Percentiles rank a stretch among this genome's conserved stretches.
Conservation (phyloP, 2,329 filamentous ascomycete species). For the Ophiocordyceps camponoti-floridani region DNA sequence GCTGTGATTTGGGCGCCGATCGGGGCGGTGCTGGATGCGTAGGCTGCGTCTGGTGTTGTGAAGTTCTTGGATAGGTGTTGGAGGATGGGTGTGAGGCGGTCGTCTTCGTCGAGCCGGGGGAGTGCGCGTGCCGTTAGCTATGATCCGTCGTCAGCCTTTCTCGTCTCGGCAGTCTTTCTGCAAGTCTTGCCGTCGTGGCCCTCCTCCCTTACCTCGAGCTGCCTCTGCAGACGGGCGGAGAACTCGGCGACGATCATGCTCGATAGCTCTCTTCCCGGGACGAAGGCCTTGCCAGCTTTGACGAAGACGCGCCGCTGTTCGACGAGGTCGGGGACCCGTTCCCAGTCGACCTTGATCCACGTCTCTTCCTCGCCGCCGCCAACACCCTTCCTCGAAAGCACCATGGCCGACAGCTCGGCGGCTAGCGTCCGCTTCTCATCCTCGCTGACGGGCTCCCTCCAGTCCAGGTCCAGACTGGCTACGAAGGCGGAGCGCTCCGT, state of each 20-base stretch:
- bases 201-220: slow-evolving; percentile 49
- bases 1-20: slow-evolving; percentile 61
- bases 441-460: slow-evolving; percentile 73
- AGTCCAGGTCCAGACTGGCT: slow-evolving; percentile 58
- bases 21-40: slow-evolving; percentile 44
- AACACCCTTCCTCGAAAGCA: slow-evolving; percentile 16
- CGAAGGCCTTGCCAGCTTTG: slow-evolving; percentile 71
- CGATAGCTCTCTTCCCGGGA: slow-evolving; percentile 70
- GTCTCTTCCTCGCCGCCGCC: slow-evolving; percentile 48
- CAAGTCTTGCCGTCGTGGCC: neutral
- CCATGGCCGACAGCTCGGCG: slow-evolving; percentile 38
- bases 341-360: slow-evolving; percentile 97
- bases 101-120: slow-evolving; percentile 87
- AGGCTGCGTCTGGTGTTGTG: slow-evolving; percentile 73
- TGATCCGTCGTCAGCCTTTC: neutral
- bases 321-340: slow-evolving; percentile 76
- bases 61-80: slow-evolving; percentile 88
- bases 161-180: neutral
- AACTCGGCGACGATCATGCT: slow-evolving; percentile 87
- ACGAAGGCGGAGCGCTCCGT: slow-evolving; percentile 63
- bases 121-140: slow-evolving; percentile 79
- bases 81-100: slow-evolving; percentile 55
- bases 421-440: slow-evolving; percentile 55
- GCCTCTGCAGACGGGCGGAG: slow-evolving; percentile 56
- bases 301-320: slow-evolving; percentile 63